Conservation (phyloP, 768 basidiomycete species). For the Kwoniella shandongensis region DNA sequence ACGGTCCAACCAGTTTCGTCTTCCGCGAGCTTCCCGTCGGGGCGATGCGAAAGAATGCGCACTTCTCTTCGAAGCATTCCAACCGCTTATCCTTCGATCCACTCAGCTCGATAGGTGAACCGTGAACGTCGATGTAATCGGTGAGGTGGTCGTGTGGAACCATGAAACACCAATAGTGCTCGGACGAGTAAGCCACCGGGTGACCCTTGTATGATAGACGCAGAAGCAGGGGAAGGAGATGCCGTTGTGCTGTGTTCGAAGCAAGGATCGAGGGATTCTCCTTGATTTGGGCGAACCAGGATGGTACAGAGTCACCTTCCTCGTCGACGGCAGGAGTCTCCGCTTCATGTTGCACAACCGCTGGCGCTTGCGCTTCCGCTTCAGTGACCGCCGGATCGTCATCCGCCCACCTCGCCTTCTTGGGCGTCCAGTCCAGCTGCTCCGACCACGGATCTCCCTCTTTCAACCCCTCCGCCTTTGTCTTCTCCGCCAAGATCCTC, state of each 20-base stretch:
- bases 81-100: conserved; percentile 30
- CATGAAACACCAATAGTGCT: conserved; percentile 64
- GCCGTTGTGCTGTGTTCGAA: conserved; percentile 52
- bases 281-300: conserved; percentile 19
- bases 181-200: conserved; percentile 61
- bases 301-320: not conserved
- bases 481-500: conserved; percentile 66
- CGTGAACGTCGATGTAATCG: conserved; percentile 27
- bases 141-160: conserved; percentile 31
- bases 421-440: conserved; percentile 95
- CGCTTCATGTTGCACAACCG: not conserved
- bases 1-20: conserved; percentile 34
- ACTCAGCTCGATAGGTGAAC: conserved; percentile 31
- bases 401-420: conserved; percentile 55
- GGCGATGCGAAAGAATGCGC: conserved; percentile 35
- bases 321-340: not conserved
- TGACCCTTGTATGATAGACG: conserved; percentile 63
- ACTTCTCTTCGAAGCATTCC: conserved; percentile 11
- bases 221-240: conserved; percentile 68
- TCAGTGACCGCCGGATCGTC: conserved; percentile 12
- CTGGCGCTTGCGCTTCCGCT: not conserved
- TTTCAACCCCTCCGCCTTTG: conserved; percentile 59
- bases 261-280: conserved; percentile 18
- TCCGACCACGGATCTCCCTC: conserved; percentile 78
- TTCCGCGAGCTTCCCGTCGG: conserved; percentile 19